Evolutionary conservation across 2,329 filamentous ascomycete genomes (phyloP).

Genomic region (Setomelanomma holmii): DNA sequence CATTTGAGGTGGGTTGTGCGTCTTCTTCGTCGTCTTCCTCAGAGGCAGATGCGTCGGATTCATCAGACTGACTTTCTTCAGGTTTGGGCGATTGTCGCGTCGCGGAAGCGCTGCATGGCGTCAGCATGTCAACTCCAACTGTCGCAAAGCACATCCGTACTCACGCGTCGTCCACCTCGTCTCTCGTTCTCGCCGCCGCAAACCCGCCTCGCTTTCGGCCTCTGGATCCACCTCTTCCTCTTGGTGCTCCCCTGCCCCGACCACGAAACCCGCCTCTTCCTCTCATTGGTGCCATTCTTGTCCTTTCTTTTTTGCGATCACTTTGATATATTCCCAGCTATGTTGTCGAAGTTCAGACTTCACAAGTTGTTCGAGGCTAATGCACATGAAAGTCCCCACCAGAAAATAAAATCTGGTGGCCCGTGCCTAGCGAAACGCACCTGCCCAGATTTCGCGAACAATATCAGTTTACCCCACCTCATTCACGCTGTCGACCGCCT

Average conservation of each 20-base stretch:
- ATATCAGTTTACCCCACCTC: conserved; percentile 36
- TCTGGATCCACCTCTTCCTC: conserved; percentile 28
- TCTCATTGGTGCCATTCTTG: conserved; percentile 22
- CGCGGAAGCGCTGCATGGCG: conserved; percentile 16
- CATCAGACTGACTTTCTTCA: conserved; percentile 23
- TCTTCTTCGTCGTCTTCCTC: conserved; percentile 30
- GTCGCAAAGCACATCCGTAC: conserved; percentile 20
- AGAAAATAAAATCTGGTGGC: conserved; percentile 29
- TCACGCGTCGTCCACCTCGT: conserved; percentile 41
- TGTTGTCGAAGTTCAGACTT: conserved; percentile 8
- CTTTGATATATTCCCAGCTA: conserved; percentile 18
- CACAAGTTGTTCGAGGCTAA: conserved; percentile 16
- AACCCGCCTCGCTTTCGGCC: conserved; percentile 40
- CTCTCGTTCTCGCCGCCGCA: conserved; percentile 34
- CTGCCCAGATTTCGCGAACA: conserved; percentile 41
- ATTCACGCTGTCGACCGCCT: conserved; percentile 21
- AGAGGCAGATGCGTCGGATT: conserved; percentile 27
- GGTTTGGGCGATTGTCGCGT: conserved; percentile 27
- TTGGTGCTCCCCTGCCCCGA: conserved; percentile 9
- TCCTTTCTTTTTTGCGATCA: conserved; percentile 15
- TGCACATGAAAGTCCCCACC: conserved; percentile 12
- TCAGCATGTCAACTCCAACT: conserved; percentile 17
- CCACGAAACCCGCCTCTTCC: conserved; percentile 15
- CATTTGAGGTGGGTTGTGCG: conserved; percentile 41
- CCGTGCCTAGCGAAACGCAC: conserved; percentile 42